Evolutionary conservation across 2,329 filamentous ascomycete species (phyloP).

Genomic region (Talaromyces sp.): DNA sequence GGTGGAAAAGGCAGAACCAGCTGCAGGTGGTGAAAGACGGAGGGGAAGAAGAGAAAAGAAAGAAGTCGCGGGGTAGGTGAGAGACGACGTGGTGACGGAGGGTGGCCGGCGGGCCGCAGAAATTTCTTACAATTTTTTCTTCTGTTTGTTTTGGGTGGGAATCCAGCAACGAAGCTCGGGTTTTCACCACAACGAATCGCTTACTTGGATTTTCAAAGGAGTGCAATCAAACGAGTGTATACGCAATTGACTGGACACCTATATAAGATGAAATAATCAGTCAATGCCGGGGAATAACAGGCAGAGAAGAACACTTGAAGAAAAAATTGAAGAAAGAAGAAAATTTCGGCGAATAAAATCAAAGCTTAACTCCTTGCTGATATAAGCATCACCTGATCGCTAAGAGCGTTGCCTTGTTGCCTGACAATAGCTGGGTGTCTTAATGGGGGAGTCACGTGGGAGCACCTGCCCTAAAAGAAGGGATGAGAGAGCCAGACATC

Average conservation of each 20-base stretch:
- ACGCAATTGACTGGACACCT: neutral
- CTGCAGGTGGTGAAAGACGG: slow-evolving; percentile 56
- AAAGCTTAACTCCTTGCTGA: neutral
- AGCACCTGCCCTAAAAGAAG: neutral
- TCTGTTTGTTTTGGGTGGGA: slow-evolving; percentile 6
- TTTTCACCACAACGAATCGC: slow-evolving; percentile 1
- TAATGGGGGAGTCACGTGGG: neutral
- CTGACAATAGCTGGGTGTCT: neutral
- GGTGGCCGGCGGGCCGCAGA: slow-evolving; percentile 27
- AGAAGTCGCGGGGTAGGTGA: slow-evolving; percentile 31
- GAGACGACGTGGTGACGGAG: slow-evolving; percentile 34
- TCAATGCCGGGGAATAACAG: neutral
- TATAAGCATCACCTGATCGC: neutral
- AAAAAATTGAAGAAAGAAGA: slow-evolving; percentile 1
- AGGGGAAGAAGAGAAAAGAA: slow-evolving; percentile 57
- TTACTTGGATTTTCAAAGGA: neutral
- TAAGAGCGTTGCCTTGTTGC: neutral
- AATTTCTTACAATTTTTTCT: slow-evolving; percentile 11
- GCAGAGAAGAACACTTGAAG: neutral
- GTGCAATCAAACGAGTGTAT: slow-evolving; percentile 8
- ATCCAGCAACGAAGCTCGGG: slow-evolving; percentile 10
- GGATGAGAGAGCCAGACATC: neutral
- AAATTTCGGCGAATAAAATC: slow-evolving; percentile 14
- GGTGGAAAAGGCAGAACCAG: slow-evolving; percentile 62
- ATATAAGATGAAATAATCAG: neutral